Percentiles rank a stretch among this genome's conserved stretches.
These are phyloP conservation scores for Trichosporon sp. DNA, from an alignment of 1,284 basidiomycete species.

Conservation along the genomic window DNA sequence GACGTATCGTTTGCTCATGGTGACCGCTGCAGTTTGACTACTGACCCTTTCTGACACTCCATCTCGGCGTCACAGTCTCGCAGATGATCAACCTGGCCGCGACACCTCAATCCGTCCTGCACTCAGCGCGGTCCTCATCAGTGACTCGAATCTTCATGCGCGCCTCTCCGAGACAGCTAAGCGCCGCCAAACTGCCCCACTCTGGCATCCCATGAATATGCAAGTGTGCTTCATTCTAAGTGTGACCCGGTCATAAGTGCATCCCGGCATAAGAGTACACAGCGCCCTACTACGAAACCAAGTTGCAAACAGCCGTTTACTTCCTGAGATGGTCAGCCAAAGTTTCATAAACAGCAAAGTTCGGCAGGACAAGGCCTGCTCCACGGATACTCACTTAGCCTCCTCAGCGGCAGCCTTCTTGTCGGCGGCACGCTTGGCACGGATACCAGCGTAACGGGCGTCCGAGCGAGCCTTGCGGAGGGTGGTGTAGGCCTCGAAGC, in stretches of 20 bases:
- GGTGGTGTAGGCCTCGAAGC: slow-evolving; percentile 80
- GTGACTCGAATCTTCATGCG: too few relatives aligned
- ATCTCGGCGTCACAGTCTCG: too few relatives aligned
- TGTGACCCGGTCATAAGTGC: slow-evolving; percentile 24
- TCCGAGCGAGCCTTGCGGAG: slow-evolving; percentile 82
- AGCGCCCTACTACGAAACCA: slow-evolving; percentile 21
- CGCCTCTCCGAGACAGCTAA: not conserved
- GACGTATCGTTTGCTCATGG: not conserved
- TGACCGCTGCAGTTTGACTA: too few relatives aligned
- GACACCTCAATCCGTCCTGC: too few relatives aligned
- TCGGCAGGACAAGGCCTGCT: not conserved
- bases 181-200: too few relatives aligned
- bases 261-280: slow-evolving; percentile 29
- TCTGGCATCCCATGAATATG: not conserved
- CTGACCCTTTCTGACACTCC: too few relatives aligned
- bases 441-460: slow-evolving; percentile 78
- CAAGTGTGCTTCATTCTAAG: not conserved
- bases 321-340: slow-evolving; percentile 12
- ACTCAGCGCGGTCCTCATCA: too few relatives aligned
- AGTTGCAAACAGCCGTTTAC: slow-evolving; percentile 20
- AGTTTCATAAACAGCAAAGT: not conserved
- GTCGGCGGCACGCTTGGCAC: slow-evolving; percentile 60
- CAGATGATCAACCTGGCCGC: too few relatives aligned
- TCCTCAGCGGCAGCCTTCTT: slow-evolving; percentile 50
- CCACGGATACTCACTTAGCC: slow-evolving; percentile 32